Evolutionary conservation across 2,329 filamentous ascomycete genomes (phyloP).

Genomic region (Drechslerella dactyloides): DNA sequence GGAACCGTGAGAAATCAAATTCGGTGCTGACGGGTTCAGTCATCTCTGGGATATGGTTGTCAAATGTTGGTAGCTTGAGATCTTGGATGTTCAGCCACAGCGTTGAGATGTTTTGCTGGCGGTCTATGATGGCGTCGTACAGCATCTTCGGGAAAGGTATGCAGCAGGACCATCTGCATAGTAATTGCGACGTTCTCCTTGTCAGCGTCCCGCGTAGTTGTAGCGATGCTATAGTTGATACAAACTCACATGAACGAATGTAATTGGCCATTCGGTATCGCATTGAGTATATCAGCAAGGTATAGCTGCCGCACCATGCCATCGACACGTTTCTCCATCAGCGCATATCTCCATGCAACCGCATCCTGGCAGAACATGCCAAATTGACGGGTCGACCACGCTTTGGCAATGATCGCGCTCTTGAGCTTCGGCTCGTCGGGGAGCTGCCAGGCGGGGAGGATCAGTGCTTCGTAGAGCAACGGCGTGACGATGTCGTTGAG

Average conservation of each 20-base stretch:
- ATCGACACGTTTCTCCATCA: no score
- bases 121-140: background rate
- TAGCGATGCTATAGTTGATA: no score
- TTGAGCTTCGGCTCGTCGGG: background rate
- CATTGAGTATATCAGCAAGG: background rate
- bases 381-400: no score
- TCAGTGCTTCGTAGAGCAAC: constrained; percentile 6
- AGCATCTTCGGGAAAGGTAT: no score
- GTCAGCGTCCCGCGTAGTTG: no score
- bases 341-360: no score
- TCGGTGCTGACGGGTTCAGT: background rate
- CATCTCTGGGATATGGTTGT: background rate
- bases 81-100: background rate
- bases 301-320: no score
- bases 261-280: constrained; percentile 12
- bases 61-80: background rate
- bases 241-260: constrained; percentile 17
- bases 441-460: background rate
- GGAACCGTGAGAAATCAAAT: background rate
- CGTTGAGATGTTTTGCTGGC: constrained; percentile 4
- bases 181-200: no score
- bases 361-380: no score
- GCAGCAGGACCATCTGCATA: no score
- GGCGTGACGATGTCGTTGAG: constrained; percentile 17
- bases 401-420: background rate